Evolutionary conservation across 139 green algal species (phyloP).

Genomic region (Trebouxia sp.): DNA sequence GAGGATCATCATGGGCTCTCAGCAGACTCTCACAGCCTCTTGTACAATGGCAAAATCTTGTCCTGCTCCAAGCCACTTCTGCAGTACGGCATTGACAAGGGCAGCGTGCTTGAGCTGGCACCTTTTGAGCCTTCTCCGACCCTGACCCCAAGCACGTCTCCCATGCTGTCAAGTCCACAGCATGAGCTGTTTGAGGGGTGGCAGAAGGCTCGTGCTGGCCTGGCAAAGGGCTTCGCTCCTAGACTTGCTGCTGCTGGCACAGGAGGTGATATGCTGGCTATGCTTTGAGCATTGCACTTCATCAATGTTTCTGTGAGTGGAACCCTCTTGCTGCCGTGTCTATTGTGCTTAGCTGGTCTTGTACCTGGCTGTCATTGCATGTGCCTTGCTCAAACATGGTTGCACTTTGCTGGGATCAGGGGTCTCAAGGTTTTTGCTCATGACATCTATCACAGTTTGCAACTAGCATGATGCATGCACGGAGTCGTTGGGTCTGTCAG

Average conservation of each 20-base stretch:
- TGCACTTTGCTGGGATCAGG: no score
- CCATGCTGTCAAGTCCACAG: conserved; percentile 44
- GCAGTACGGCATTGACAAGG: conserved; percentile 35
- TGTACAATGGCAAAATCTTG: conserved; percentile 33
- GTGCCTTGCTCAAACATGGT: no score
- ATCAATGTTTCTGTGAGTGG: no score
- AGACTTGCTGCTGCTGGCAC: conserved; percentile 60
- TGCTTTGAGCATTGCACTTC: no score
- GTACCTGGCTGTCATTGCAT: no score
- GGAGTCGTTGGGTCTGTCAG: conserved; percentile 72
- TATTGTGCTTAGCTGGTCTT: no score
- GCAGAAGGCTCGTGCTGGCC: conserved; percentile 37
- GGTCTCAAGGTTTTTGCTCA: no score
- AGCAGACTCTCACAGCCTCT: conserved; percentile 24
- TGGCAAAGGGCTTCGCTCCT: conserved; percentile 47
- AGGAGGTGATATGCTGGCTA: conserved; percentile 36
- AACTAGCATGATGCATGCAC: conserved; percentile 34
- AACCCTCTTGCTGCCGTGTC: no score
- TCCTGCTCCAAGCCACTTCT: conserved; percentile 8
- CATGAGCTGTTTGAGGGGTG: conserved; percentile 47
- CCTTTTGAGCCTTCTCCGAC: conserved; percentile 33
- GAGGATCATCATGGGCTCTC: conserved; percentile 34
- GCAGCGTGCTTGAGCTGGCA: conserved; percentile 44
- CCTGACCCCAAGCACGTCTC: conserved; percentile 39
- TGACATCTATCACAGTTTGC: not conserved